Evolutionary conservation across 148 eudicot genomes (phyloP), one percentile per base, ranked within the genome.

Genomic region (Pharnaceum exiguum): DNA sequence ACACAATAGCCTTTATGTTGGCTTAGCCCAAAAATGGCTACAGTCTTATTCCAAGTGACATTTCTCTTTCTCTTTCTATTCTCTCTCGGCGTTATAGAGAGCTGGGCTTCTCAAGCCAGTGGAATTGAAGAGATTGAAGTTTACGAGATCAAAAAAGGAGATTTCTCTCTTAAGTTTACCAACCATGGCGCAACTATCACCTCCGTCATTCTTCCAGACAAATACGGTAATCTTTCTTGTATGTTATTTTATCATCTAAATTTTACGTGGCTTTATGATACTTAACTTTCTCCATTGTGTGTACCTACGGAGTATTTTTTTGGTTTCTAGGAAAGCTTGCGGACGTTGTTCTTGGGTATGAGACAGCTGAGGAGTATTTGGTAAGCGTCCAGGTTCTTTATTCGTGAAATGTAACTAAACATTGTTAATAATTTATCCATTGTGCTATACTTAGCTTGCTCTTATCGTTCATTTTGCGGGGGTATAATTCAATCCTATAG

Each of bases 281-380:
- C 15, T 40, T 26, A 28, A 19, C 43, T 62, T 33, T 47, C 15
- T 10, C n/a, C 25, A 21, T 54, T 43, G 12, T 38, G 24, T 43
- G 19, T 26, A 6, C 25, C 6, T 64, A 15, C 13, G 1, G 3
- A 5, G n/a, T 38, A 30, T 16, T 47, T n/a, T 49, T 62, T 62
- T 49, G 26, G 25, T 66, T 72, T 51, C 19, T 68, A 87, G 95
- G 95, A 49, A 79, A 83, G 62, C 46, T 75, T 55, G 75, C 32
- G 17, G 90, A 87, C 74, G 66, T 84, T 59, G 78, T 79, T 71
- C 95, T 87, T 36, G 95, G 95, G 4, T 77, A 82, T 53, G 82
- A 72, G 45, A 55, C 77, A 5, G 49, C 56, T 22, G 47, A 74
- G 29, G 82, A 85, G 4, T 85, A 81, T 60, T 50, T 62, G 91